A percentile compares a stretch with the other conserved stretches of the same genome.
These are phyloP conservation scores for Cutaneotrichosporon mucoides DNA, from an alignment of 1,284 basidiomycete genomes.

Conservation along the genomic window DNA sequence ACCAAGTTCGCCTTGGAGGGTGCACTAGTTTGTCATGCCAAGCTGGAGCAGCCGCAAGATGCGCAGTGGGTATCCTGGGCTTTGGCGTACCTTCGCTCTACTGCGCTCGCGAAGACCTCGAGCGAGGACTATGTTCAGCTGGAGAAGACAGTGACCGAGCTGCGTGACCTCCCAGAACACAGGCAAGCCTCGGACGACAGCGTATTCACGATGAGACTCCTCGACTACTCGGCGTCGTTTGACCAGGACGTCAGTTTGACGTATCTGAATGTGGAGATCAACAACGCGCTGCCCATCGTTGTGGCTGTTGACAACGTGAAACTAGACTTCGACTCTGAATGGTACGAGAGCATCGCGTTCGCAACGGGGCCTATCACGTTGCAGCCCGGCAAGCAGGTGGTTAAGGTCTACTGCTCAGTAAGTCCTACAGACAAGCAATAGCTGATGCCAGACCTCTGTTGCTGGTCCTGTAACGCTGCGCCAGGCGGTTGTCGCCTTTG, in stretches of 20 bases:
- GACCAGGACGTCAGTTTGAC: slow-evolving; percentile 27
- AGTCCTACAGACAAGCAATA: slow-evolving; percentile 8
- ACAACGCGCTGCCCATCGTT: slow-evolving; percentile 28
- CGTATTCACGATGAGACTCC: slow-evolving; percentile 12
- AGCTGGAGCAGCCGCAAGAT: slow-evolving; percentile 25
- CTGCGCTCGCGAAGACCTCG: slow-evolving; percentile 11
- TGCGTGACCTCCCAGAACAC: slow-evolving; percentile 17
- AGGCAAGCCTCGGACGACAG: slow-evolving; percentile 8
- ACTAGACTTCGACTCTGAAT: slow-evolving; percentile 29
- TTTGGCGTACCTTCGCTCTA: slow-evolving; percentile 39
- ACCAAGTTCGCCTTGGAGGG: slow-evolving; percentile 33
- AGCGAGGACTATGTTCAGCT: slow-evolving; percentile 10
- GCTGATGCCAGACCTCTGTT: slow-evolving; percentile 27
- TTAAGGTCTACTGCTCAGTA: slow-evolving; percentile 34
- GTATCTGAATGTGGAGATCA: slow-evolving; percentile 26
- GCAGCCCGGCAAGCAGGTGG: slow-evolving; percentile 31
- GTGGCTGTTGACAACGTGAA: slow-evolving; percentile 28
- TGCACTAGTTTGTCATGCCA: slow-evolving; percentile 29
- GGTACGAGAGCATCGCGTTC: slow-evolving; percentile 33
- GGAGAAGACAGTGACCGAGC: slow-evolving; percentile 14
- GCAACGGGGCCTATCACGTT: slow-evolving; percentile 19
- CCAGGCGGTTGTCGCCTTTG: slow-evolving; percentile 23
- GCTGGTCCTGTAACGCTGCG: slow-evolving; percentile 24
- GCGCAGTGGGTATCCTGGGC: slow-evolving; percentile 41
- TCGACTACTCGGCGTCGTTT: slow-evolving; percentile 17